Base-by-base conservation (phyloP, 139 green algal species). In the Axilococcus clingmanii region DNA sequence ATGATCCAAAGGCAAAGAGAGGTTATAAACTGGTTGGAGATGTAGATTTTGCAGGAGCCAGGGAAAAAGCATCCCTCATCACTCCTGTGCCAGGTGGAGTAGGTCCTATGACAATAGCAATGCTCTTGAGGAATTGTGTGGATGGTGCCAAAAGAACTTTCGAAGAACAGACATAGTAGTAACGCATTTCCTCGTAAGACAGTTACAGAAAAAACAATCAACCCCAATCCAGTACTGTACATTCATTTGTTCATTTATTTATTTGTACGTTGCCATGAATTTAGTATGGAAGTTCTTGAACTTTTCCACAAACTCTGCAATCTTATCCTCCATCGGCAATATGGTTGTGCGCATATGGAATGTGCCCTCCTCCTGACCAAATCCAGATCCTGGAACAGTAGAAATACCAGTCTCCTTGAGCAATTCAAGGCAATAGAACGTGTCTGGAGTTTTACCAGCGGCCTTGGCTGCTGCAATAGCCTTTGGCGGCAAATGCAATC, bases 331-430 rank as follows among this genome's bases (percentile, higher is more conserved):
- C 22, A 17, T 20, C 33, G 27, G 38, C 7, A 69, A 40, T 37
- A 60, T 48, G 48, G 89, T 97, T 28, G 89, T 97, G 34, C 89
- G 71, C 69, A 96, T 72, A 73, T 97, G 89, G 74, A 89, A 96
- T 17, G 89, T 95, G 40, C 75, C 84, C 46, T 68, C 43, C 69
- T 72, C 60, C 62, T 92, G 84, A 17, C 78, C 75, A 59, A 98
- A 98, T 0, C 90, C 90, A 43, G 50, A 75, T 38, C 90, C 90
- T 0, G 90, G 89, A 36, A 97, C 90, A 2, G 84, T 85, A 31
- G 89, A 77, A 42, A 97, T 95, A 56, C 90, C 90, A 3, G 88
- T 95, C 16, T 63, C 65, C 48, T 89, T 77, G 45, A 97, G 66
- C 61, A 97, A 65, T 57, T 59, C 58, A 30, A 78, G 67, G 79